These are phyloP conservation scores for Exophiala lecanii-corni DNA, from an alignment of 2,329 filamentous ascomycete species.

Conservation along the genomic window DNA sequence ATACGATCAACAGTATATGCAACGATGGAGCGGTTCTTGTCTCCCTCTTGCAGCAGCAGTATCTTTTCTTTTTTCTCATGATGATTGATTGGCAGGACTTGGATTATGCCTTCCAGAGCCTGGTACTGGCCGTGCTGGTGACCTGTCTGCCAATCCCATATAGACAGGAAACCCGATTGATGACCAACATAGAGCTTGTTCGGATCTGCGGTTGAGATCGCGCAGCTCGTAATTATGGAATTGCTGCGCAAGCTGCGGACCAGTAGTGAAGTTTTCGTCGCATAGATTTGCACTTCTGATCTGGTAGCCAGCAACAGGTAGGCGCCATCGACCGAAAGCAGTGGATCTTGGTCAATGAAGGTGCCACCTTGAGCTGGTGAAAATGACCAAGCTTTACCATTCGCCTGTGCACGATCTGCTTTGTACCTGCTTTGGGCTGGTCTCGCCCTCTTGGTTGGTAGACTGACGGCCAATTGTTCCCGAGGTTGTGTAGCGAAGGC, in stretches of 20 bases:
- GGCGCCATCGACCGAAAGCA: conserved; percentile 56
- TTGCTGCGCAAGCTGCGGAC: conserved; percentile 63
- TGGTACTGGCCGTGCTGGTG: conserved; percentile 18
- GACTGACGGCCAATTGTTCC: neutral
- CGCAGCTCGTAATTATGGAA: conserved; percentile 48
- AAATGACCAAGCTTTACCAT: conserved; percentile 38
- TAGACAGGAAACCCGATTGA: conserved; percentile 46
- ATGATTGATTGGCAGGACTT: conserved; percentile 13
- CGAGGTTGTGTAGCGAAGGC: neutral
- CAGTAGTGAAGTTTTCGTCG: conserved; percentile 73
- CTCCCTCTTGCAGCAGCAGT: conserved; percentile 9
- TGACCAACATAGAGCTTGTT: conserved; percentile 52
- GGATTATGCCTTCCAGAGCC: conserved; percentile 5
- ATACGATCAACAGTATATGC: conserved; percentile 6
- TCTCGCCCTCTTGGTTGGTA: conserved; percentile 23
- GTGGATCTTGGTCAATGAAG: conserved; percentile 52
- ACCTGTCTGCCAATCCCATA: conserved; percentile 56
- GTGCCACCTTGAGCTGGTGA: conserved; percentile 51
- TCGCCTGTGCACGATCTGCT: conserved; percentile 2
- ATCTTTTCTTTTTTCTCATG: conserved; percentile 12
- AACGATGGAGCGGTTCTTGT: conserved; percentile 2
- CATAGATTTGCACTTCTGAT: conserved; percentile 74
- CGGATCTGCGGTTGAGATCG: conserved; percentile 47
- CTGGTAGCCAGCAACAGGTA: conserved; percentile 71
- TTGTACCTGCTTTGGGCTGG: conserved; percentile 3